A percentile compares a stretch with the other conserved stretches of the same genome.
These are phyloP conservation scores for Suillus americanus DNA, from an alignment of 768 basidiomycete species.

Conservation along the genomic window DNA sequence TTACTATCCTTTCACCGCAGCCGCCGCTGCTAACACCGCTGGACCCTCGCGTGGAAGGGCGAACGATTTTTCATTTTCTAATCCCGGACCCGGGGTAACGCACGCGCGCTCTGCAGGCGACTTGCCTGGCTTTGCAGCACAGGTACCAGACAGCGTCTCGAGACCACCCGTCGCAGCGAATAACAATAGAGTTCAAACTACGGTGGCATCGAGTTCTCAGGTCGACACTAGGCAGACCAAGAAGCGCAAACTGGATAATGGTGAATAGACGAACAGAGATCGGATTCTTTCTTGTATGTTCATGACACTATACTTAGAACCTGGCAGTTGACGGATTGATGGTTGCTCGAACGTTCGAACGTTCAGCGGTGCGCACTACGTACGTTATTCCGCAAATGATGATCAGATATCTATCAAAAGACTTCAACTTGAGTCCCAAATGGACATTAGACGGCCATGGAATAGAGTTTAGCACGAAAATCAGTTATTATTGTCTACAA, in stretches of 20 bases:
- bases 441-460: neutral
- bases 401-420: neutral
- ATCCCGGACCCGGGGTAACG: neutral
- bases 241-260: constrained; percentile 23
- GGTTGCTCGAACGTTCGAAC: neutral
- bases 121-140: neutral
- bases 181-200: neutral
- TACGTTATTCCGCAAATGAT: neutral
- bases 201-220: neutral
- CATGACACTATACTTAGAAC: neutral
- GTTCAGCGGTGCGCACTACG: neutral
- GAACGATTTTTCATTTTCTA: neutral
- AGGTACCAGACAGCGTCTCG: neutral
- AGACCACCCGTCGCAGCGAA: neutral
- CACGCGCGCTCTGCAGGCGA: neutral
- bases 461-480: neutral
- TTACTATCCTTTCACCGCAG: neutral
- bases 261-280: neutral
- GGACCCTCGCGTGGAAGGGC: neutral
- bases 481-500: no score
- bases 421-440: neutral
- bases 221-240: constrained; percentile 11
- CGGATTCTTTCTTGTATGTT: no score
- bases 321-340: neutral
- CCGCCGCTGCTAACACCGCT: neutral